phyloP scores from a whole-genome alignment of 2,329 filamentous ascomycete species.

The Colletotrichum gigasporum region DNA sequence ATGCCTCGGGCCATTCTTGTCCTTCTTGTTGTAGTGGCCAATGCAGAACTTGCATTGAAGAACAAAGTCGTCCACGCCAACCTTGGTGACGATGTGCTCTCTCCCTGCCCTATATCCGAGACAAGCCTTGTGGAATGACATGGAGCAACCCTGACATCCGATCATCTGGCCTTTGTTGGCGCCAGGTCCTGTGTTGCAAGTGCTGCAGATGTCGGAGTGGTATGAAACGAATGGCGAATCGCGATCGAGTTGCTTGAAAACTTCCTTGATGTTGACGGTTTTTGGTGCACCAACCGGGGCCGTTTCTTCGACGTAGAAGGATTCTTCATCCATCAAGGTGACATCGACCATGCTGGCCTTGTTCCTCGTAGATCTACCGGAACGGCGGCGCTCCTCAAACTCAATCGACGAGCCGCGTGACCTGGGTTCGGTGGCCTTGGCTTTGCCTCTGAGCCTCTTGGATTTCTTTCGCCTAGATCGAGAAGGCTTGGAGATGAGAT shows the following conservation, averaged over 20 bases:
- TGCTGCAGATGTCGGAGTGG: constrained; percentile 78
- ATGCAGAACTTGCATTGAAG: constrained; percentile 92
- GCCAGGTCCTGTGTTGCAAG: constrained; percentile 68
- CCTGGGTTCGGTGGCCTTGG: constrained; percentile 31
- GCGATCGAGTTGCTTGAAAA: constrained; percentile 71
- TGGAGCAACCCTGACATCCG: constrained; percentile 90
- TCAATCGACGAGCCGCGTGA: constrained; percentile 58
- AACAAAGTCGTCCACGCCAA: constrained; percentile 80
- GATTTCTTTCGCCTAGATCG: constrained; percentile 28
- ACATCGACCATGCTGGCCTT: constrained; percentile 59
- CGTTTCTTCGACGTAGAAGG: constrained; percentile 59
- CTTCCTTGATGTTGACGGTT: constrained; percentile 74
- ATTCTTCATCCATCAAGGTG: constrained; percentile 67
- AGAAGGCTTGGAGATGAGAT: constrained; percentile 37
- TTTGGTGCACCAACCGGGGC: constrained; percentile 57
- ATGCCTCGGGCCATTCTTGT: constrained; percentile 74
- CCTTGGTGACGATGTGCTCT: constrained; percentile 91
- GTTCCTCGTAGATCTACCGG: constrained; percentile 55
- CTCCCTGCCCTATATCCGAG: constrained; percentile 77
- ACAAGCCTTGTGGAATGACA: constrained; percentile 84
- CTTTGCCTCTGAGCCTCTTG: constrained; percentile 33
- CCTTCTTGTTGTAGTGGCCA: constrained; percentile 73
- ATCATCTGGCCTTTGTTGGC: constrained; percentile 75
- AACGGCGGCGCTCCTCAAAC: constrained; percentile 60
- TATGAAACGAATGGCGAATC: constrained; percentile 74